Base-by-base conservation (phyloP, 108 stramenopile genomes). In the Chaetoceros tenuissimus region DNA sequence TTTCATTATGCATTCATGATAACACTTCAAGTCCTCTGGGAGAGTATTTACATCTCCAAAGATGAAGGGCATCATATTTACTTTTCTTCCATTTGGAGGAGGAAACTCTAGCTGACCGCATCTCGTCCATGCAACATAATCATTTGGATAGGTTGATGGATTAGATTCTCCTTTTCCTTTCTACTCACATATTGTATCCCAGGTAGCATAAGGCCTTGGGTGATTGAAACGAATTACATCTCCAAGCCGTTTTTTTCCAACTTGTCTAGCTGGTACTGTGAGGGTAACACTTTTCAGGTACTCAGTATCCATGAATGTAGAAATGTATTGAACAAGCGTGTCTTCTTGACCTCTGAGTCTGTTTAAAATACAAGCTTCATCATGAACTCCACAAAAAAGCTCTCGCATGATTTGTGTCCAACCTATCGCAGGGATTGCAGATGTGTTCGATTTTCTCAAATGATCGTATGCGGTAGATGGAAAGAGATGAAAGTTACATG, bases 21-120 rank as follows among this genome's bases (percentile, higher is more conserved):
- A 47, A 47, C 8, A 16, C 17, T 43, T 43, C 43, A 43, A 16
- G 3, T 34, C 55, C 22, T 56, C 31, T 3, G 55, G 55, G 2
- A 56, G 55, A 3, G 31, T 22, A 22, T 56, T 31, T 21, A 22
- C 34, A 31, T 29, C 8, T 2, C 55, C 55, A 56, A 56, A 29
- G 31, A 30, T 30, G 23, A 58, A 58, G 16, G 45, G 57, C 20
- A 58, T 21, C 57, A 58, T 58, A 22, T 58, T 58, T 18, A 58
- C 57, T 25, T 58, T 58, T 17, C 43, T 5, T 1, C 46, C 45
- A 18, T 21, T 1, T 13, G 57, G 57, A 24, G 23, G 24, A 24
- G 57, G 57, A 46, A 58, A 58, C 7, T 44, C 44, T 8, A 58
- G 24, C 10, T 20, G 34, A 1, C 57, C 57, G 26, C 57, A 58